Evolutionary conservation across 2,329 filamentous ascomycete genomes (phyloP).

Genomic region (Grosmannia clavigera): DNA sequence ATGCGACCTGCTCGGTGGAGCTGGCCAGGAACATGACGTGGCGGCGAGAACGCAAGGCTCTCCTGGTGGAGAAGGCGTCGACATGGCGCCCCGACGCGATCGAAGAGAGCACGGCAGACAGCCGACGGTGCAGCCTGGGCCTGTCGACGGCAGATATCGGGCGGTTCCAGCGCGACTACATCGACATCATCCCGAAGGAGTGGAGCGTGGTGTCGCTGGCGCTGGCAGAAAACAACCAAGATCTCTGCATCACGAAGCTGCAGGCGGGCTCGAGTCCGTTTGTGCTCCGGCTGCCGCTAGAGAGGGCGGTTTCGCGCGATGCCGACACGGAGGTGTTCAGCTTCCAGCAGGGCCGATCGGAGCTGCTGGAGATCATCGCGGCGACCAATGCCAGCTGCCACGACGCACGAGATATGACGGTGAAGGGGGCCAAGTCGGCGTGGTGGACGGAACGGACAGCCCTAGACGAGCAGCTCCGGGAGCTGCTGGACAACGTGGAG

Average conservation of each 20-base stretch:
- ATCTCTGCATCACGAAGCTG: constrained; percentile 82
- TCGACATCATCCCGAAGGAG: constrained; percentile 68
- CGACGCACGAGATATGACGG: constrained; percentile 53
- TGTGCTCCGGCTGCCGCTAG: constrained; percentile 73
- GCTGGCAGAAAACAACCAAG: constrained; percentile 67
- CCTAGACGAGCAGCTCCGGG: constrained; percentile 64
- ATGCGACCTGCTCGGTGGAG: constrained; percentile 54
- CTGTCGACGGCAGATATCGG: constrained; percentile 36
- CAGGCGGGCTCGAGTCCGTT: constrained; percentile 67
- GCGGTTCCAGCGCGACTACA: constrained; percentile 64
- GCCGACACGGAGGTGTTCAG: constrained; percentile 58
- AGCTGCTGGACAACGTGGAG: constrained; percentile 75
- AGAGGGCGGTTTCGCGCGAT: constrained; percentile 69
- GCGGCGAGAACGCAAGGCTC: constrained; percentile 48
- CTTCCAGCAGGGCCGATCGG: constrained; percentile 66
- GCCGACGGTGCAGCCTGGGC: not conserved
- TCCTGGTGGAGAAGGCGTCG: constrained; percentile 32
- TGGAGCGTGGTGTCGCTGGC: constrained; percentile 85
- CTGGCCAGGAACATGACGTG: constrained; percentile 58
- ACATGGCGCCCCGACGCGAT: constrained; percentile 17
- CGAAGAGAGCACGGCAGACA: not conserved
- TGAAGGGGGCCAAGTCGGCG: constrained; percentile 61
- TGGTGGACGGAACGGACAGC: constrained; percentile 86
- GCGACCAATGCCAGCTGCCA: constrained; percentile 78
- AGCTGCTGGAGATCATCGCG: constrained; percentile 72